Evolutionary conservation across 305 asterid species (phyloP).

Genomic region (Fraxinus dipetala): DNA sequence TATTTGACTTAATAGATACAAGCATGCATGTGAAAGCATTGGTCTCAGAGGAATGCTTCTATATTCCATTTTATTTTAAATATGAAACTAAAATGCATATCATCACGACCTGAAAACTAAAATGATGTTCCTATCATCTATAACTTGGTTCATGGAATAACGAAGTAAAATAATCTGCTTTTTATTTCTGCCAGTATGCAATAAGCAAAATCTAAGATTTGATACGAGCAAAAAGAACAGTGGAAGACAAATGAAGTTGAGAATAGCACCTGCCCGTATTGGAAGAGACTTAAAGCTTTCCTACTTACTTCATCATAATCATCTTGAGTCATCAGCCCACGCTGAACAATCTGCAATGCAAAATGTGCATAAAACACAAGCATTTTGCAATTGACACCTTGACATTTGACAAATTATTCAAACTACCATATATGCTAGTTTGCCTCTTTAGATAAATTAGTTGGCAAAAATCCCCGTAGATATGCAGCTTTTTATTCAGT

Average conservation of each 20-base stretch:
- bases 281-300: constrained; percentile 72
- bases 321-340: constrained; percentile 71
- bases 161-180: neutral
- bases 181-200: neutral
- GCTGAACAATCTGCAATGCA: constrained; percentile 59
- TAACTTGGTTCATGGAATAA: neutral
- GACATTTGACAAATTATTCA: neutral
- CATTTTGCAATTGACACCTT: neutral
- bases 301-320: constrained; percentile 71
- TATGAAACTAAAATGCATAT: neutral
- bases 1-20: neutral
- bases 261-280: constrained; percentile 72
- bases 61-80: neutral
- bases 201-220: neutral
- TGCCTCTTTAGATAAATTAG: neutral
- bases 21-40: neutral
- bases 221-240: neutral
- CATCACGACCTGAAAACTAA: neutral
- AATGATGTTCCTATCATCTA: neutral
- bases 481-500: neutral
- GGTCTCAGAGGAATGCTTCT: neutral
- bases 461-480: neutral
- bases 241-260: constrained; percentile 8
- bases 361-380: constrained; percentile 13
- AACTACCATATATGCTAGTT: neutral